Evolutionary conservation across 2,329 filamentous ascomycete genomes (phyloP), one percentile per base, ranked within the genome.

Genomic region (Penicillium sp.): DNA sequence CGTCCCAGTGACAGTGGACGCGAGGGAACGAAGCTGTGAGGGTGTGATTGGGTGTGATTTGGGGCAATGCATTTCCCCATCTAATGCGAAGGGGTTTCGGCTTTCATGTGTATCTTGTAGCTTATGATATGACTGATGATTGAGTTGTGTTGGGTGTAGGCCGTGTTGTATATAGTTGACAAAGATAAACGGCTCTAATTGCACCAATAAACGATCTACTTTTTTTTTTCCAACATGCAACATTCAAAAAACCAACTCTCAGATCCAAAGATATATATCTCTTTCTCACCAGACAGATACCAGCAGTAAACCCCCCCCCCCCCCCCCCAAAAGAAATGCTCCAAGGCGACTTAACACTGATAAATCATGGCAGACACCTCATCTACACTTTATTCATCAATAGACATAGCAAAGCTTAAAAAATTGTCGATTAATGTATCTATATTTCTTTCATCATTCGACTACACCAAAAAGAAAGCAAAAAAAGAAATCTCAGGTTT

Each of bases 1-100:
- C 65, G 76, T 52, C 64, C 74, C 10, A 78, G 75, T 57, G 76
- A 78, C 62, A 69, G 68, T 56, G 73, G 71, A 31, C 71, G 75
- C 19, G 75, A 78, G 60, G 75, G 75, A 27, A 78, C 75, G n/a
- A 77, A 77, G 58, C 59, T 72, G 13, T 71, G 51, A 62, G 2
- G 10, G 2, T 25, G 15, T 7, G 25, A 8, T 27, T 6, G 15
- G 6, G 6, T 47, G 3, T 42, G 12, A 23, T 53, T 36, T 6
- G 33, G 21, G 27, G 33, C 36, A n/a, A 21, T 48, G 35, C 27
- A 41, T 49, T 25, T 35, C 17, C 21, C 19, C 33, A 17, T n/a
- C n/a, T 15, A 10, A 5, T 52, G 4, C 17, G 29, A 38, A 4
- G 33, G 12, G 8, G 9, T 19, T 31, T 27, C 1, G 2, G 21